Evolutionary conservation across 495 filamentous ascomycete genomes (phyloP), one percentile per base, ranked within the genome.

Genomic region (Penicillium angulare): DNA sequence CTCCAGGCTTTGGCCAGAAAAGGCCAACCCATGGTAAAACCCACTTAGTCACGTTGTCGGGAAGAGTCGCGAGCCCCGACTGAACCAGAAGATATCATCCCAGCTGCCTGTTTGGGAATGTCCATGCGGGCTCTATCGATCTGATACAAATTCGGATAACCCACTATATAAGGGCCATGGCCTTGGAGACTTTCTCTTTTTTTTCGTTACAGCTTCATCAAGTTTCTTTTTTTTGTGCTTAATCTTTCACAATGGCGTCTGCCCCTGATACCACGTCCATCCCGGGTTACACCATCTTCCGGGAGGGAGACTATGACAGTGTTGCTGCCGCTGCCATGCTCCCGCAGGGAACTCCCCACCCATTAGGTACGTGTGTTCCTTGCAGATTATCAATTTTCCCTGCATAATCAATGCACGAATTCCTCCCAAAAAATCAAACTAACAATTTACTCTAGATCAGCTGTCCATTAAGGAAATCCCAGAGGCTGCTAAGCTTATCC

Each of bases 251-350:
- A 49, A 68, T 66, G 58, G 60, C 65, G 47, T 65, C 61, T 53
- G 62, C 56, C 40, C 65, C 65, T 36, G 65, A 68, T 60, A 68
- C 65, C 34, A 64, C 61, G 33, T 66, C 65, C 39, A 66, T 68
- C 48, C 65, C 65, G 20, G 65, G 65, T 45, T 68, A 68, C 39
- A 68, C 65, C 9, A 68, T 68, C 36, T 68, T 68, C 55, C 63
- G 58, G 50, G 65, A 66, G 39, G 61, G 61, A 18, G 63, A 66
- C 55, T 68, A 68, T 61, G 63, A 63, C 7, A 66, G 63, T 22
- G 64, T 65, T 43, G 61, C 65, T 51, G 65, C 65, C 3, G 43
- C 63, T 39, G 64, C 63, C 7, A 64, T 66, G 58, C 50, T 66
- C n/a, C 59, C 57, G 8, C 50, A 61, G 29, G 51, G 56, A 39